Conservation (phyloP, 495 filamentous ascomycete species). For the Copromyces sp. region DNA sequence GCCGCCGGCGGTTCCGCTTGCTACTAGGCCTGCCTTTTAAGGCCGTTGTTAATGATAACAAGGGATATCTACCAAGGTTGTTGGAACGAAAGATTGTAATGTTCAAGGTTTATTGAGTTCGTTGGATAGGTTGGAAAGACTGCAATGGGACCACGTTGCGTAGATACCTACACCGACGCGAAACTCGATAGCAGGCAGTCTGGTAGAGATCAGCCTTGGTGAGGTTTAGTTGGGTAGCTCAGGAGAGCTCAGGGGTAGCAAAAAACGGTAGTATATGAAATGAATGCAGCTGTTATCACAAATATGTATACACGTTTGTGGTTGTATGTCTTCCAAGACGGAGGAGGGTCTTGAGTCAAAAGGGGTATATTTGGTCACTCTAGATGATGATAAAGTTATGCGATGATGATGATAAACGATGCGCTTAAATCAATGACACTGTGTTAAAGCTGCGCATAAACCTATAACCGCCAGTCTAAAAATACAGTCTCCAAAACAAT, state of each 20-base stretch:
- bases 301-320: too few relatives aligned
- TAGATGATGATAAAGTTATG: background rate
- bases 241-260: too few relatives aligned
- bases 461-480: background rate
- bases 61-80: background rate
- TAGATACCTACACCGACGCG: background rate
- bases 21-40: constrained; percentile 32
- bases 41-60: background rate
- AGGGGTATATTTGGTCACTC: background rate
- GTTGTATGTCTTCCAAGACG: background rate
- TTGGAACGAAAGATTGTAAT: background rate
- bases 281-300: too few relatives aligned
- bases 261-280: too few relatives aligned
- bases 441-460: background rate
- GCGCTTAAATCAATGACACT: background rate
- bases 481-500: background rate
- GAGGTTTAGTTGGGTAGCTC: background rate
- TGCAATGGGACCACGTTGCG: background rate
- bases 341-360: background rate
- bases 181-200: background rate
- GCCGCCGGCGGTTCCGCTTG: constrained; percentile 38
- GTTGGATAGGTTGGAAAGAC: background rate
- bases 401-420: background rate
- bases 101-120: background rate
- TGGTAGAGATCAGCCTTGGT: background rate